Conservation (phyloP, 768 basidiomycete genomes). For the Lyophyllum shimeji region DNA sequence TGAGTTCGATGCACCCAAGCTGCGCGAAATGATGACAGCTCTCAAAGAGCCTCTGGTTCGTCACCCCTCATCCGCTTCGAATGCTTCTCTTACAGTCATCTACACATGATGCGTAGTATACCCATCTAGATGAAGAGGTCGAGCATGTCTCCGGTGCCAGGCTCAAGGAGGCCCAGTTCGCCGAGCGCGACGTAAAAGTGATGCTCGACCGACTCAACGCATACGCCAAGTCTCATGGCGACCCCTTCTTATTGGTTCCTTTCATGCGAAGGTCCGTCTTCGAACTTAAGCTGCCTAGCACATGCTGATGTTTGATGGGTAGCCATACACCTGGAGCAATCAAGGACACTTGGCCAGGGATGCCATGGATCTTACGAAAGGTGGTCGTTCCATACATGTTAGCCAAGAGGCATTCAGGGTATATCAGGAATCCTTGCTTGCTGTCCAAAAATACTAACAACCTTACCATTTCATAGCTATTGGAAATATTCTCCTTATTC, state of each 20-base stretch:
- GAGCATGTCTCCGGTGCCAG: conserved; percentile 30
- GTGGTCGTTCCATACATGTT: conserved; percentile 34
- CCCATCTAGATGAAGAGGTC: conserved; percentile 37
- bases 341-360: conserved; percentile 35
- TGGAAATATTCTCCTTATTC: conserved; percentile 38
- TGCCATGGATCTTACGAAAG: conserved; percentile 39
- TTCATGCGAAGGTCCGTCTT: conserved; percentile 34
- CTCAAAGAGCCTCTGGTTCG: conserved; percentile 31
- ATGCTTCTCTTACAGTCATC: not conserved
- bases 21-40: conserved; percentile 27
- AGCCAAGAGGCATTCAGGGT: conserved; percentile 35
- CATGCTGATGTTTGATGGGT: not conserved
- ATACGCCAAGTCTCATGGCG: conserved; percentile 32
- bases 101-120: conserved; percentile 26
- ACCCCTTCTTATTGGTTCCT: conserved; percentile 32
- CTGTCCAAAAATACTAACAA: not conserved
- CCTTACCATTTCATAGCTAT: conserved; percentile 23
- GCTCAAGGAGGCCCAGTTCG: conserved; percentile 27
- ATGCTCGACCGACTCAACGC: conserved; percentile 26
- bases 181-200: conserved; percentile 24
- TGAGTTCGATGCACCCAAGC: conserved; percentile 27
- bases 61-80: not conserved
- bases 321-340: conserved; percentile 39
- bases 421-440: conserved; percentile 5
- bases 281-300: not conserved